Evolutionary conservation across 1,284 basidiomycete genomes (phyloP).

Genomic region (Neonothopanus nambi): DNA sequence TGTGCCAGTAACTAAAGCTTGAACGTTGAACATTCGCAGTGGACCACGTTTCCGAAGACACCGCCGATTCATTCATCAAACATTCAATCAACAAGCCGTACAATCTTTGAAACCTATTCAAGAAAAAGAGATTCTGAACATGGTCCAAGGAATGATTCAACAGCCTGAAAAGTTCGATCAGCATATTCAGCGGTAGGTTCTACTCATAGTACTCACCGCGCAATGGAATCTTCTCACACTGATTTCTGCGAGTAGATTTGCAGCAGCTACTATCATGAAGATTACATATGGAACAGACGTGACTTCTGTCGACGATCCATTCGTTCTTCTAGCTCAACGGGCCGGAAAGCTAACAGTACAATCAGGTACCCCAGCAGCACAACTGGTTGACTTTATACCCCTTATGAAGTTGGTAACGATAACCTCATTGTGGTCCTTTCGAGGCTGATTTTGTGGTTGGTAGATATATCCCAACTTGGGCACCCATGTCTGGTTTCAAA

Average conservation of each 20-base stretch:
- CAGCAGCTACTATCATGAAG: conserved; percentile 46
- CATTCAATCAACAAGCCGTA: conserved; percentile 44
- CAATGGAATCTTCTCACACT: background rate
- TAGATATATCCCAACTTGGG: conserved; percentile 56
- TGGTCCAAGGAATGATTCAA: conserved; percentile 39
- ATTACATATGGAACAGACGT: conserved; percentile 48
- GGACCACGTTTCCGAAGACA: conserved; percentile 51
- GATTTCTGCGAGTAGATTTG: conserved; percentile 34
- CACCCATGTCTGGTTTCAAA: conserved; percentile 58
- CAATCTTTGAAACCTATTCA: conserved; percentile 40
- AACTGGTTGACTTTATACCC: conserved; percentile 59
- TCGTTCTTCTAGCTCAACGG: conserved; percentile 43
- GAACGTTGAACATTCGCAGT: too few relatives aligned
- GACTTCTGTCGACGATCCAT: conserved; percentile 40
- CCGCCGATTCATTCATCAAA: conserved; percentile 48
- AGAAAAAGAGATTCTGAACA: conserved; percentile 38
- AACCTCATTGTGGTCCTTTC: background rate
- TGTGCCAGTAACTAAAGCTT: too few relatives aligned
- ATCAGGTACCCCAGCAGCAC: conserved; percentile 51
- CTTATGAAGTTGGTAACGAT: conserved; percentile 36
- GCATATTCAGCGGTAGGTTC: conserved; percentile 42
- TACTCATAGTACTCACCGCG: background rate
- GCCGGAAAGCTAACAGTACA: conserved; percentile 49
- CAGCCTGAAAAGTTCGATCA: conserved; percentile 39
- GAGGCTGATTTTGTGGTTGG: conserved; percentile 20